Percentiles rank a stretch among this genome's conserved stretches.
phyloP scores from a whole-genome alignment of 2,329 filamentous ascomycete species.

The Onygenales sp. region DNA sequence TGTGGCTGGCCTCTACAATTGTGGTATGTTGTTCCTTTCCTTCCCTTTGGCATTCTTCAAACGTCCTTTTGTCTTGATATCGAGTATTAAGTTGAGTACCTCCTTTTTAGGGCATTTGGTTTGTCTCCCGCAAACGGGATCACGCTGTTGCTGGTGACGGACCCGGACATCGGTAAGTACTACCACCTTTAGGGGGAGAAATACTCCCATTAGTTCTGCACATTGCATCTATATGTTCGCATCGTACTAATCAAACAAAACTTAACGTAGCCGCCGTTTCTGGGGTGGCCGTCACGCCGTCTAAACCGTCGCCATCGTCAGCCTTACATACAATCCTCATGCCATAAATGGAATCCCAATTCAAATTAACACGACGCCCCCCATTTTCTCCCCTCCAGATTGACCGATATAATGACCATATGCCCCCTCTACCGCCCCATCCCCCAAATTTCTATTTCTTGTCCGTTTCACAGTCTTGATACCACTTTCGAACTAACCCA shows the following conservation, averaged over 20 bases:
- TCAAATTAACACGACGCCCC: no score
- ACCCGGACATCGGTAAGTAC: not conserved
- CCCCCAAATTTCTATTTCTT: no score
- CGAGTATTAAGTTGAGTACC: not conserved
- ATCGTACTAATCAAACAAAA: no score
- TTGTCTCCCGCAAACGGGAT: slow-evolving; percentile 9
- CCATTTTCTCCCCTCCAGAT: no score
- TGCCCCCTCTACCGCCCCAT: no score
- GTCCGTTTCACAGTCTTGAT: no score
- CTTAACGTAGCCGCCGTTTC: slow-evolving; percentile 15
- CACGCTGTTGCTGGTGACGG: slow-evolving; percentile 10
- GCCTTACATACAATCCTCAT: slow-evolving; percentile 3
- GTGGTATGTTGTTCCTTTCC: slow-evolving; percentile 30
- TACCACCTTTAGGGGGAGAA: not conserved
- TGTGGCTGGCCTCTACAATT: slow-evolving; percentile 58
- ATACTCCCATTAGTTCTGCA: not conserved
- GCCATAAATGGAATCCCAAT: no score
- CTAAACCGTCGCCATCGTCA: slow-evolving; percentile 12
- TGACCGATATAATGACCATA: no score
- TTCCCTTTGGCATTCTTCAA: not conserved
- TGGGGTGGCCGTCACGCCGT: slow-evolving; percentile 29
- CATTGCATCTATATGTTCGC: no score
- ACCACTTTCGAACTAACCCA: no score
- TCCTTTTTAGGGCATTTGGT: slow-evolving; percentile 11
- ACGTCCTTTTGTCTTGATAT: not conserved